Percentiles rank a stretch among this genome's conserved stretches.
phyloP scores from a whole-genome alignment of 208 protist genomes.

The Wallacemonas rigidus region DNA sequence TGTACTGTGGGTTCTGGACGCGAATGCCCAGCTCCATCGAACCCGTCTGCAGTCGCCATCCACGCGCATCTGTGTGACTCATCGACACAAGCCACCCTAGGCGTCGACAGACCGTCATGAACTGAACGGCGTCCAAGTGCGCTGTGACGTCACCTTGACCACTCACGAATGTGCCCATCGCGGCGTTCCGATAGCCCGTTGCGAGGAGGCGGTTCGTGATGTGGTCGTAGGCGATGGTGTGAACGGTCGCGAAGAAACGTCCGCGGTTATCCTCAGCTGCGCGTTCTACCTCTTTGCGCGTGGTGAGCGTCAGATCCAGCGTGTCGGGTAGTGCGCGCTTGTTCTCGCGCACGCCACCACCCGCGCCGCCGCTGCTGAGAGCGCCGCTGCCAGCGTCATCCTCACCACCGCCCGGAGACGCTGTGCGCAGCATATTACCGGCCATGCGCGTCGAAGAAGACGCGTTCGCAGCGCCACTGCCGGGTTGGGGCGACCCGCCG shows the following conservation, averaged over 20 bases:
- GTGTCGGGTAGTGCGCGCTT: background rate
- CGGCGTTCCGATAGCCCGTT: slow-evolving; percentile 65
- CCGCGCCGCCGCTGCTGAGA: slow-evolving; percentile 3
- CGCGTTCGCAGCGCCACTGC: background rate
- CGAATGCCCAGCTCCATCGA: slow-evolving; percentile 65
- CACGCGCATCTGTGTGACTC: slow-evolving; percentile 57
- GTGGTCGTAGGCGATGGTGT: slow-evolving; percentile 65
- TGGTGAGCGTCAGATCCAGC: background rate
- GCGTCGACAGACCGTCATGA: slow-evolving; percentile 42
- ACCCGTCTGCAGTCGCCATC: slow-evolving; percentile 57
- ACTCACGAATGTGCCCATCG: slow-evolving; percentile 68
- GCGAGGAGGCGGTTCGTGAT: slow-evolving; percentile 58
- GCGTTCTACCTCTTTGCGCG: slow-evolving; percentile 12
- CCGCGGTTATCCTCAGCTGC: slow-evolving; percentile 8
- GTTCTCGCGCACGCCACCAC: background rate
- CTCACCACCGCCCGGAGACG: slow-evolving; percentile 17
- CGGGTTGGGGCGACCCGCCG: slow-evolving; percentile 17
- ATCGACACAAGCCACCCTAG: slow-evolving; percentile 45
- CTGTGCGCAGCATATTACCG: slow-evolving; percentile 26
- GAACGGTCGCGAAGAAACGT: slow-evolving; percentile 25
- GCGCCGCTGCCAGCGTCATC: slow-evolving; percentile 11
- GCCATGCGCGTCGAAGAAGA: background rate
- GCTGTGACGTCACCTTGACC: slow-evolving; percentile 50
- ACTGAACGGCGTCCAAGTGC: slow-evolving; percentile 50
- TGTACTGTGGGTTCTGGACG: slow-evolving; percentile 65